Evolutionary conservation across 352 stramenopile genomes (phyloP).

Genomic region (Pythium utonaiense): DNA sequence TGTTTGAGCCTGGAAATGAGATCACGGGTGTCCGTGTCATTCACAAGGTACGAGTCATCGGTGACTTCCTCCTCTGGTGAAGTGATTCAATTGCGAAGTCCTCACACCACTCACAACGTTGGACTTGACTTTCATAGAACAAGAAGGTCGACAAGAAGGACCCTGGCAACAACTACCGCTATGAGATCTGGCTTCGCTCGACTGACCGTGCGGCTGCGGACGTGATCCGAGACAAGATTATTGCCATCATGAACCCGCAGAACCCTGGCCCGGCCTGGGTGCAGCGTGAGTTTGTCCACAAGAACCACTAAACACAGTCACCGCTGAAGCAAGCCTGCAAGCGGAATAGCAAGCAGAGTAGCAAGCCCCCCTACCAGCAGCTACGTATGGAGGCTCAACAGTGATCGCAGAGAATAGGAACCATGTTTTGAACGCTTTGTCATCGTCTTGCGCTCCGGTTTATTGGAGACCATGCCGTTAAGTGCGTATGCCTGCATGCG

Average conservation of each 20-base stretch:
- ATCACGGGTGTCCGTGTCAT: constrained; percentile 90
- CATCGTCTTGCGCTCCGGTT: too few species aligned
- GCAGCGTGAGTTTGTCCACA: constrained; percentile 71
- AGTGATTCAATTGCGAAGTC: not conserved
- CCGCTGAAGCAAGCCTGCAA: not conserved
- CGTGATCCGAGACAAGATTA: constrained; percentile 68
- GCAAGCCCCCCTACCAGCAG: too few species aligned
- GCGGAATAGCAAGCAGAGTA: not conserved
- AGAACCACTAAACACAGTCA: constrained; percentile 58
- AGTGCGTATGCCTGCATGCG: not conserved
- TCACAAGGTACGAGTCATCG: constrained; percentile 68
- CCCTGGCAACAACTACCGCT: constrained; percentile 79
- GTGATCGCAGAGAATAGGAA: constrained; percentile 2
- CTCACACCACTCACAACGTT: not conserved
- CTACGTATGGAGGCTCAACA: not conserved
- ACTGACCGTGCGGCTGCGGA: constrained; percentile 57
- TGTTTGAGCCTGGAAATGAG: constrained; percentile 82
- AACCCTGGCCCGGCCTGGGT: constrained; percentile 44
- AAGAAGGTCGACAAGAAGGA: constrained; percentile 82
- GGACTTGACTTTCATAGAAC: constrained; percentile 37
- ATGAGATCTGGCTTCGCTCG: constrained; percentile 80
- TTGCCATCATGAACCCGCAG: constrained; percentile 65
- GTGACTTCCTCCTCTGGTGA: not conserved
- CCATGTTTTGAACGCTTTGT: not conserved
- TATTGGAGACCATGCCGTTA: not conserved